Evolutionary conservation across 192 early-diverging fungal genomes (phyloP), one percentile per base, ranked within the genome.

Genomic region (Coemansia biformis): DNA sequence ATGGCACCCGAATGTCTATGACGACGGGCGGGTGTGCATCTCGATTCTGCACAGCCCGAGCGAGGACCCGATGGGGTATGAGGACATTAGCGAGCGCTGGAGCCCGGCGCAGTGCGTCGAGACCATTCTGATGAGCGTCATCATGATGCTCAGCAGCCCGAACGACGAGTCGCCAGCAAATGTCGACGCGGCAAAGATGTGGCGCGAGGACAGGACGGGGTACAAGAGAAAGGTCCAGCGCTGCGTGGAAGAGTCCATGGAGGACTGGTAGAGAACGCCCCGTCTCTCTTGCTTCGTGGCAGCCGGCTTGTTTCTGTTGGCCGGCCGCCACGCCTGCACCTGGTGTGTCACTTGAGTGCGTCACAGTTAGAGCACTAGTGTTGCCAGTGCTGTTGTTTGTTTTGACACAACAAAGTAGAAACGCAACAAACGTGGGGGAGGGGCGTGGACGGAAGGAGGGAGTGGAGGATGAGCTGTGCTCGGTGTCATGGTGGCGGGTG

Each of bases 161-260:
- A 98, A 98, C 70, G 88, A 90, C 62, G 90, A 98, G 51, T 89
- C 86, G 18, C 93, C 95, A 8, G 93, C 96, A 10, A 96, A 98
- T 51, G 75, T 93, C 15, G 90, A 96, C 45, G 92, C 96, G 1
- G 93, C 91, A n/a, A 90, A 87, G 67, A 81, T 87, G 57, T 87
- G 80, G 81, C 84, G 90, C 33, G 75, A 85, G 24, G 65, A 85
- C 55, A 80, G 63, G 63, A 30, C 71, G 1, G 72, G 63, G 0
- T 96, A 88, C 58, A 91, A 87, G 55, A 87, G 84, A 57, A 78
- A 78, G 18, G 89, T 89, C 0, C 84, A 78, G 56, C 66, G 86
- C 30, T 70, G 60, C 26, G 81, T 80, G 5, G 62, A 44, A 17
- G 11, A 28, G 33, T 44, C 33, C 23, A 35, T 61, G 49, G 48